phyloP scores from a whole-genome alignment of 306 rosid genomes.

The Vachellia collinsii region DNA sequence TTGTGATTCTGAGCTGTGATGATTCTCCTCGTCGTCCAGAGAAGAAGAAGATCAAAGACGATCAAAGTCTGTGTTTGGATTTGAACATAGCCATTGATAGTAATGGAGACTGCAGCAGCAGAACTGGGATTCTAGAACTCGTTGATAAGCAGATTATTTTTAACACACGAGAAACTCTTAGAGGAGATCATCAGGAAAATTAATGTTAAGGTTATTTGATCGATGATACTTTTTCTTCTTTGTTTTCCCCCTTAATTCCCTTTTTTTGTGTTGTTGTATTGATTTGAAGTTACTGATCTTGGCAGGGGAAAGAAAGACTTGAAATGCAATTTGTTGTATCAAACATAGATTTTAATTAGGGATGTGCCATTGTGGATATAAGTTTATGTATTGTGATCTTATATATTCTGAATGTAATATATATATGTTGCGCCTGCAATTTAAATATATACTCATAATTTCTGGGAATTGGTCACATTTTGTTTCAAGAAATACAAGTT shows the following conservation, averaged over 20 bases:
- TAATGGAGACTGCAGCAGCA: constrained; percentile 12
- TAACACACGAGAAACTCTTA: constrained; percentile 38
- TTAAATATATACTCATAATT: neutral
- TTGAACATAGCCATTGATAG: constrained; percentile 65
- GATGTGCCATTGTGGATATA: constrained; percentile 31
- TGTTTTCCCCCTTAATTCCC: neutral
- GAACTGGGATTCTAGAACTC: constrained; percentile 47
- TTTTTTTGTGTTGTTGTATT: neutral
- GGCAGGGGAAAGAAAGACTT: constrained; percentile 26
- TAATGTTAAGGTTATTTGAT: constrained; percentile 6
- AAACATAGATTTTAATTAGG: constrained; percentile 11
- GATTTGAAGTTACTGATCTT: constrained; percentile 32
- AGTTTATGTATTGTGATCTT: constrained; percentile 37
- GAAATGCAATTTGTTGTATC: constrained; percentile 17
- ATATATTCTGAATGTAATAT: constrained; percentile 23
- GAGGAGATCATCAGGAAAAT: neutral
- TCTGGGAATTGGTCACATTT: neutral
- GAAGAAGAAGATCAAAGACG: constrained; percentile 41
- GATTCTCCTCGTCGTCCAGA: constrained; percentile 27
- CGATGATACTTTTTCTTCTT: constrained; percentile 34
- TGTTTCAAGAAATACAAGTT: neutral
- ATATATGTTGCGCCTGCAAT: neutral
- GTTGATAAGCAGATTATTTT: constrained; percentile 66
- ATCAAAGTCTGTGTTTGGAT: constrained; percentile 53
- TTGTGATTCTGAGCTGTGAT: constrained; percentile 59